Base-by-base conservation (phyloP, 2,329 filamentous ascomycete species). In the Fusarium transvaalense region DNA sequence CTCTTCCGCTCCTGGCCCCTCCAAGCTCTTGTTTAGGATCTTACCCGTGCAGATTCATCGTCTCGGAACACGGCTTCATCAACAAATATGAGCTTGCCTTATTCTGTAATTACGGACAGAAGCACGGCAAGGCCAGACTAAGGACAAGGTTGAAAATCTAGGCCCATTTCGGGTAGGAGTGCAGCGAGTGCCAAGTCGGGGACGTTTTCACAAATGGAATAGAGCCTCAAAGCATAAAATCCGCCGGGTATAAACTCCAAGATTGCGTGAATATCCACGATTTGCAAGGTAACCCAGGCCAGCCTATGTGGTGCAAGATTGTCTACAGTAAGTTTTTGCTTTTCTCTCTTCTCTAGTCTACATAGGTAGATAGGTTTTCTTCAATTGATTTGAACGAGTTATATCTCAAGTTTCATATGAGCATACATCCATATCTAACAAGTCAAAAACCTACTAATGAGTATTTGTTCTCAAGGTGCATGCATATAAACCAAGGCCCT, bases 161-260 rank as follows among this genome's bases (percentile, higher is more conserved):
- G 56, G 45, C 66, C 61, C 51, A 51, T 54, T 55, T 57, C 42
- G 45, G 66, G 51, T 43, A 70, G 64, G 56, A 66, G 31, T 56
- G 53, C 54, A 70, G 61, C 47, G 48, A 63, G 56, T 46, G 66
- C 71, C 66, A 70, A 68, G 66, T 73, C 66, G 61, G 66, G 62
- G 66, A 61, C 54, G 52, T 66, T 63, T 66, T 54, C 66, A 43
- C 45, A 69, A 69, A 69, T 54, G 66, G 66, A 69, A 69, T 63
- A 66, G 66, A 69, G 65, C 65, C 61, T 69, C 51, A 66, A 53
- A 39, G 45, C 34, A 38, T 58, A 64, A 39, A 58, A 47, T 27
- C 61, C 53, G 53, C 53, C 60, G 60, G 61, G 32, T 64, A 64
- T 64, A 64, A 64, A 37, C 39, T 46, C 34, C 6, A 56, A 41